A percentile compares a stretch with the other conserved stretches of the same genome.
phyloP scores from a whole-genome alignment of 2,329 filamentous ascomycete genomes.

The Aspergillus clavatus region DNA sequence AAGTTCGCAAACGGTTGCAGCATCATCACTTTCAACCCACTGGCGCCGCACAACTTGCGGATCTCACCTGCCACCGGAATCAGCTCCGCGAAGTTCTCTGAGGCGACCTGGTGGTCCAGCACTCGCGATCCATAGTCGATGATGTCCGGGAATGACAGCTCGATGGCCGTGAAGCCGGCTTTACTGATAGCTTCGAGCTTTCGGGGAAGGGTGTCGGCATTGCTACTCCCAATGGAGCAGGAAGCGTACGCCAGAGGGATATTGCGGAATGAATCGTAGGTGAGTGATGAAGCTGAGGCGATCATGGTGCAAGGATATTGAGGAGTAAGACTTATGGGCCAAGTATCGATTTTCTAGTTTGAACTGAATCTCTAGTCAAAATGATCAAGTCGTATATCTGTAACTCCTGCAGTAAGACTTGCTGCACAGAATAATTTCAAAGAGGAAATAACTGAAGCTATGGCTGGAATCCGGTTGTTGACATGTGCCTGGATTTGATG shows the following conservation, averaged over 20 bases:
- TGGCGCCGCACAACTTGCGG: slow-evolving; percentile 49
- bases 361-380: no score
- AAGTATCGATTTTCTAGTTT: no score
- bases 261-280: slow-evolving; percentile 15
- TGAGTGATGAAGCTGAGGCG: slow-evolving; percentile 10
- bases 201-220: slow-evolving; percentile 31
- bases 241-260: slow-evolving; percentile 40
- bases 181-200: slow-evolving; percentile 38
- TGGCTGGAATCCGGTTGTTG: no score
- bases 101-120: slow-evolving; percentile 47
- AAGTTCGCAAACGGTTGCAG: slow-evolving; percentile 73
- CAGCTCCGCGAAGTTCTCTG: slow-evolving; percentile 58
- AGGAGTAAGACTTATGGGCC: no score
- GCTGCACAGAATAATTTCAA: background rate
- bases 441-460: no score
- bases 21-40: slow-evolving; percentile 61
- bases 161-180: slow-evolving; percentile 57
- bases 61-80: slow-evolving; percentile 53
- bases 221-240: slow-evolving; percentile 38
- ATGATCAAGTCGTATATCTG: no score
- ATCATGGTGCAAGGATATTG: background rate
- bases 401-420: background rate
- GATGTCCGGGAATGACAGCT: slow-evolving; percentile 71
- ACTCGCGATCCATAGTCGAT: slow-evolving; percentile 55
- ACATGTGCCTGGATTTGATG: background rate